Evolutionary conservation across 441 rosid species (phyloP).

Genomic region (Adansonia rubrostipa): DNA sequence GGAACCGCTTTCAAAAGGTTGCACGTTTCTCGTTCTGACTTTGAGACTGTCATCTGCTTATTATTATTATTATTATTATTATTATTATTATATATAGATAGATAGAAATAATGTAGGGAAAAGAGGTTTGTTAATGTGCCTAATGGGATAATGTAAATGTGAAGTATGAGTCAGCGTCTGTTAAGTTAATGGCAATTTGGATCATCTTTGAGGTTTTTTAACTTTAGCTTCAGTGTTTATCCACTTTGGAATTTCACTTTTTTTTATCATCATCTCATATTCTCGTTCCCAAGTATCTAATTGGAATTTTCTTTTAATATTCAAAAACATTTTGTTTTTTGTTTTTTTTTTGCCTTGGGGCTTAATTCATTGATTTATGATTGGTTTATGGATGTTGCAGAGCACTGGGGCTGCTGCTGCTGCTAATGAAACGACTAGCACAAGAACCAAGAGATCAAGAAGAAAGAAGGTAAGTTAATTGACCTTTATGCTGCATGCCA

Average conservation of each 20-base stretch:
- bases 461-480: conserved; percentile 58
- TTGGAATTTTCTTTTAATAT: background rate
- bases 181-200: background rate
- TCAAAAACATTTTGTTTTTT: no score
- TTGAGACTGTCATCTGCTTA: background rate
- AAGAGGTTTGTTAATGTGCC: background rate
- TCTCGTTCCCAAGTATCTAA: background rate
- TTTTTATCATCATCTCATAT: background rate
- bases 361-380: background rate
- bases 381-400: conserved; percentile 39
- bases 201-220: background rate
- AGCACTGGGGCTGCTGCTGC: conserved; percentile 19
- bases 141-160: background rate
- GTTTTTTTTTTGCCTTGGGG: background rate
- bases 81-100: background rate
- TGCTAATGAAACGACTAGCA: conserved; percentile 49
- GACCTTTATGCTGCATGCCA: background rate
- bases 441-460: conserved; percentile 50
- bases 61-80: background rate
- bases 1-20: conserved; percentile 1
- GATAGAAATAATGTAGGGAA: background rate
- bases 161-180: background rate
- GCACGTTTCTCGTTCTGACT: background rate
- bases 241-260: no score
- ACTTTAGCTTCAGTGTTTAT: background rate